Conservation (phyloP, 2,329 filamentous ascomycete species). For the Botrytis cinerea region DNA sequence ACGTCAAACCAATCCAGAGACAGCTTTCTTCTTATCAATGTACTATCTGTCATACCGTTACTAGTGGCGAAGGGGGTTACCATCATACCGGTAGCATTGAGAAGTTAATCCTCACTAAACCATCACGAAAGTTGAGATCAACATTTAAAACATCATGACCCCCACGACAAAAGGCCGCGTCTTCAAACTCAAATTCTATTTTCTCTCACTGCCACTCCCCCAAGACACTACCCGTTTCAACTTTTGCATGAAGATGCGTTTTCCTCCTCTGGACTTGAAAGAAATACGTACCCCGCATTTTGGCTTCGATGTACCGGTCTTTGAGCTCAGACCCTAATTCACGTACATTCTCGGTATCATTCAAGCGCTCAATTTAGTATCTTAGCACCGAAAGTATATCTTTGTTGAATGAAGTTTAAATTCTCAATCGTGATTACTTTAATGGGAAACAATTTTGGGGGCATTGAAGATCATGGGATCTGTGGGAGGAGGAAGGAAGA, state of each 20-base stretch:
- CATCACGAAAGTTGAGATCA: not conserved
- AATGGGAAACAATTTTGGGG: not conserved
- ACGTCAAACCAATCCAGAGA: not conserved
- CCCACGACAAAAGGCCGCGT: not conserved
- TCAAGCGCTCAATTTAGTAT: not conserved
- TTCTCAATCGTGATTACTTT: not conserved
- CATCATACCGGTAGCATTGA: not conserved
- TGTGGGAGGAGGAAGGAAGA: not conserved
- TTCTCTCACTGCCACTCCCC: not conserved
- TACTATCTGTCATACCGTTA: not conserved
- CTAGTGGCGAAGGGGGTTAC: not conserved
- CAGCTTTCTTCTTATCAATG: not conserved
- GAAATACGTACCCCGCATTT: not conserved
- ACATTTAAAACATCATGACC: not conserved
- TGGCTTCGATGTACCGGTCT: not conserved
- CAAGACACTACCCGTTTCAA: not conserved
- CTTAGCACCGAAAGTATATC: not conserved
- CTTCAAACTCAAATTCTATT: not conserved
- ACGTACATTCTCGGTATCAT: not conserved
- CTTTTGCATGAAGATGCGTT: not conserved
- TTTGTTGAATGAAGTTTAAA: not conserved
- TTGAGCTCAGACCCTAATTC: slow-evolving; percentile 5
- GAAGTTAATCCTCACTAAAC: not conserved
- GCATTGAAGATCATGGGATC: not conserved
- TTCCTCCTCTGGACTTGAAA: not conserved